These are phyloP conservation scores for Heracleum sosnowskyi DNA, from an alignment of 129 eudicot genomes.

Conservation along the genomic window DNA sequence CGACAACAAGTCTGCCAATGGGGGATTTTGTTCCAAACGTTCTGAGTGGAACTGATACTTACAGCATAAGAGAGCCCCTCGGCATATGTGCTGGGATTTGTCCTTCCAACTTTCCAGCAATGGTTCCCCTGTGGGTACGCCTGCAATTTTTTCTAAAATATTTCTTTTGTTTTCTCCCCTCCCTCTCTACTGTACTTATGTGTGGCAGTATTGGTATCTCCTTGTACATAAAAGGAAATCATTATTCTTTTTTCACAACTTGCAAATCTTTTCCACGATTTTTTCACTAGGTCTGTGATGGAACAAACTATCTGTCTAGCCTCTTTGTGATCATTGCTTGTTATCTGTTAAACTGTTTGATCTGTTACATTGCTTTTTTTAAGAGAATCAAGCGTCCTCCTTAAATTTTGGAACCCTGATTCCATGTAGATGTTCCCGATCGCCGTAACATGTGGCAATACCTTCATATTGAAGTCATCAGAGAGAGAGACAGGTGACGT, in stretches of 20 bases:
- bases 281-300: neutral
- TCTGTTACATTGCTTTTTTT: neutral
- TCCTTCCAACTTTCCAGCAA: conserved; percentile 58
- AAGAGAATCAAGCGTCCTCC: neutral
- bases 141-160: neutral
- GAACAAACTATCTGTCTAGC: neutral
- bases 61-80: conserved; percentile 52
- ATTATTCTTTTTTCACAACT: neutral
- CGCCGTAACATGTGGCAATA: conserved; percentile 83
- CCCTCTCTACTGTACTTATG: neutral
- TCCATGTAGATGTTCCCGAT: conserved; percentile 87
- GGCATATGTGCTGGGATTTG: conserved; percentile 72
- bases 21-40: conserved; percentile 48
- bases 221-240: neutral
- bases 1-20: conserved; percentile 48
- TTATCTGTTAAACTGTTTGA: neutral
- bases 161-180: neutral
- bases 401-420: neutral
- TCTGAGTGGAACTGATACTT: conserved; percentile 45
- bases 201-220: neutral
- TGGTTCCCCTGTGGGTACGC: conserved; percentile 59
- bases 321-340: neutral
- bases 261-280: neutral
- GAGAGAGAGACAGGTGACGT: conserved; percentile 72
- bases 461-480: conserved; percentile 67